phyloP scores from a whole-genome alignment of 2,329 filamentous ascomycete species.

The Aspergillus tubingensis region DNA sequence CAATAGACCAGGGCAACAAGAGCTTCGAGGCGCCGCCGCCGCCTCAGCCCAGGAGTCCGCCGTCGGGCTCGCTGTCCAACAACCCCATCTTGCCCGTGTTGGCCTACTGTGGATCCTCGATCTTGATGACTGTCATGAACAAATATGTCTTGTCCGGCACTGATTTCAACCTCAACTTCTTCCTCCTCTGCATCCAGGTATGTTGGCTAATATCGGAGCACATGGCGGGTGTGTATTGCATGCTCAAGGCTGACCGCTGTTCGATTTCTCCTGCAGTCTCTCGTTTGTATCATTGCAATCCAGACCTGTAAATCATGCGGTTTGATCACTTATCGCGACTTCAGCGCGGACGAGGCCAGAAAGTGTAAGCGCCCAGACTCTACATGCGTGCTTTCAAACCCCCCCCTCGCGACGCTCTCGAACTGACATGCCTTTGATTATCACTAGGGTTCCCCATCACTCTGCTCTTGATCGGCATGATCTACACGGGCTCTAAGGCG shows the following conservation, averaged over 20 bases:
- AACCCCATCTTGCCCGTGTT: conserved; percentile 79
- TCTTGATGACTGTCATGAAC: conserved; percentile 99
- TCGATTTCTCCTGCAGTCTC: conserved; percentile 59
- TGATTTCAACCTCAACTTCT: conserved; percentile 94
- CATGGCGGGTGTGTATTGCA: neutral
- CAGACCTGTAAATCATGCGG: conserved; percentile 77
- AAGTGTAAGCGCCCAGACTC: conserved; percentile 67
- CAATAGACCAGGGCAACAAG: conserved; percentile 55
- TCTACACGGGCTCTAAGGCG: conserved; percentile 95
- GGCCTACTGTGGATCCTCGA: conserved; percentile 92
- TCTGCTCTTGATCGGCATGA: conserved; percentile 95
- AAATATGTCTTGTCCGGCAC: conserved; percentile 94
- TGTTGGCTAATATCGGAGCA: conserved; percentile 29
- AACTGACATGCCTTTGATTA: conserved; percentile 8
- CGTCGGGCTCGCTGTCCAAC: conserved; percentile 61
- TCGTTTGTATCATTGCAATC: conserved; percentile 86
- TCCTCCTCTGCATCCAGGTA: conserved; percentile 92
- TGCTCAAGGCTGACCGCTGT: conserved; percentile 5
- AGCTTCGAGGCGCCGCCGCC: conserved; percentile 44
- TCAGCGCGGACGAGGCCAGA: conserved; percentile 84
- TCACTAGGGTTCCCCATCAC: conserved; percentile 89
- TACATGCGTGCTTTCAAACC: conserved; percentile 2
- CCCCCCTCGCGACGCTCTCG: neutral
- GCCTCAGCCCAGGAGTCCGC: conserved; percentile 38
- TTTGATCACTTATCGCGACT: conserved; percentile 79